Percentiles rank a stretch among this genome's conserved stretches.
These are phyloP conservation scores for Multifurca ochricompacta DNA, from an alignment of 768 basidiomycete species.

Conservation along the genomic window DNA sequence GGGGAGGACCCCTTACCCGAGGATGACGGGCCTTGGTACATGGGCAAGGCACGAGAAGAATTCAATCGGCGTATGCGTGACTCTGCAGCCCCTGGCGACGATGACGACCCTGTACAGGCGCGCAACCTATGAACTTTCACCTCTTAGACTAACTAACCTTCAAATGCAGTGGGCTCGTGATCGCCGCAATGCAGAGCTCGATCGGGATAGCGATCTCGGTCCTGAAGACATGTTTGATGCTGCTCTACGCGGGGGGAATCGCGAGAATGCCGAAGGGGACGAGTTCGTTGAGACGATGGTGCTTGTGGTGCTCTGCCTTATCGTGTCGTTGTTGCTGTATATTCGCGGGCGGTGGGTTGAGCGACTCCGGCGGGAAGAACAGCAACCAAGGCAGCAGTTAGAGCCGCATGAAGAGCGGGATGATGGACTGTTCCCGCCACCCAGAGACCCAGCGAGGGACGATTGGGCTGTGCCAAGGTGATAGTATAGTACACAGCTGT, in stretches of 20 bases:
- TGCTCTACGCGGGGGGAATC: slow-evolving; percentile 47
- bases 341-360: slow-evolving; percentile 73
- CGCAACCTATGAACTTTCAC: neutral
- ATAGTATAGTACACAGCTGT: neutral
- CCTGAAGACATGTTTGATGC: slow-evolving; percentile 81
- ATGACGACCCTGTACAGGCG: slow-evolving; percentile 70
- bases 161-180: slow-evolving; percentile 65
- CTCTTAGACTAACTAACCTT: neutral
- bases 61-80: slow-evolving; percentile 50
- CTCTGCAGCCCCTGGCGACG: slow-evolving; percentile 39
- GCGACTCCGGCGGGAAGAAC: slow-evolving; percentile 57
- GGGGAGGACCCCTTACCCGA: slow-evolving; percentile 29
- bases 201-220: slow-evolving; percentile 65
- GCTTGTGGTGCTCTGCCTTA: slow-evolving; percentile 62
- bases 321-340: slow-evolving; percentile 70
- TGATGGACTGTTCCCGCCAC: slow-evolving; percentile 24
- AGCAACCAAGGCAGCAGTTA: slow-evolving; percentile 34
- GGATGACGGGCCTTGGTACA: slow-evolving; percentile 70
- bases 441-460: slow-evolving; percentile 25
- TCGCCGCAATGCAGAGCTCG: slow-evolving; percentile 60
- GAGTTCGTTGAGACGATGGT: slow-evolving; percentile 78
- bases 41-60: slow-evolving; percentile 76
- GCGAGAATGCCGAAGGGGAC: slow-evolving; percentile 56
- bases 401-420: slow-evolving; percentile 29
- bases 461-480: slow-evolving; percentile 24